Evolutionary conservation across 148 eudicot species (phyloP).

Genomic region (Spergularia marina): DNA sequence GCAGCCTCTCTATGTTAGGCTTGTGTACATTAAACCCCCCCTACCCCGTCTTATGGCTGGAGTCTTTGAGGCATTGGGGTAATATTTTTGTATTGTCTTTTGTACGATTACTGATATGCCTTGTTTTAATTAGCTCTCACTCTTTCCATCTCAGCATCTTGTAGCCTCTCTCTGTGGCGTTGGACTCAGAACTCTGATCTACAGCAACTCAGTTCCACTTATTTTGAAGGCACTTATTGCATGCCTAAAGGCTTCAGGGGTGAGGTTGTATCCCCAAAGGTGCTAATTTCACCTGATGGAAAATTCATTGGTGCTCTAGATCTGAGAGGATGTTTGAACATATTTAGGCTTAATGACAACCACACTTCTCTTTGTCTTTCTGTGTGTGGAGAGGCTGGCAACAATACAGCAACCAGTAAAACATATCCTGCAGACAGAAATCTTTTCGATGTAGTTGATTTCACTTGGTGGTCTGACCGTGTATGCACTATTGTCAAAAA

Average conservation of each 20-base stretch:
- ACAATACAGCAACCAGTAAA: slow-evolving; percentile 20
- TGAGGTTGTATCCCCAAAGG: slow-evolving; percentile 64
- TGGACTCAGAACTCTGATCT: slow-evolving; percentile 41
- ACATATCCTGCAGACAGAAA: slow-evolving; percentile 29
- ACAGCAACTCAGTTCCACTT: slow-evolving; percentile 42
- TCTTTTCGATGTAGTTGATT: slow-evolving; percentile 53
- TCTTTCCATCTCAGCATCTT: slow-evolving; percentile 50
- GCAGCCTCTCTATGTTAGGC: background rate
- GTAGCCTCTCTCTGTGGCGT: slow-evolving; percentile 61
- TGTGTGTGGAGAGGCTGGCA: slow-evolving; percentile 33
- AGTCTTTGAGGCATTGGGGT: too few species aligned
- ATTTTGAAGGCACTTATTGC: slow-evolving; percentile 62
- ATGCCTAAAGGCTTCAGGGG: slow-evolving; percentile 50
- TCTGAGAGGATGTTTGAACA: slow-evolving; percentile 56
- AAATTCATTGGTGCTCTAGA: slow-evolving; percentile 71
- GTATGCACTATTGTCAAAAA: slow-evolving; percentile 58
- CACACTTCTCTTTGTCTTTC: slow-evolving; percentile 39
- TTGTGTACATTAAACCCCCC: too few species aligned
- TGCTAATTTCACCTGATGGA: slow-evolving; percentile 69
- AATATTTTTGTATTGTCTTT: too few species aligned
- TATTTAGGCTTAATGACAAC: slow-evolving; percentile 51
- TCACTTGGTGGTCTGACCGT: slow-evolving; percentile 91
- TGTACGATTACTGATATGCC: background rate
- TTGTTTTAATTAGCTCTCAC: slow-evolving; percentile 2
- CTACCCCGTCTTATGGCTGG: too few species aligned